Base-by-base conservation (phyloP, 78 protist genomes). In the Blattamonas nauphoetae region DNA sequence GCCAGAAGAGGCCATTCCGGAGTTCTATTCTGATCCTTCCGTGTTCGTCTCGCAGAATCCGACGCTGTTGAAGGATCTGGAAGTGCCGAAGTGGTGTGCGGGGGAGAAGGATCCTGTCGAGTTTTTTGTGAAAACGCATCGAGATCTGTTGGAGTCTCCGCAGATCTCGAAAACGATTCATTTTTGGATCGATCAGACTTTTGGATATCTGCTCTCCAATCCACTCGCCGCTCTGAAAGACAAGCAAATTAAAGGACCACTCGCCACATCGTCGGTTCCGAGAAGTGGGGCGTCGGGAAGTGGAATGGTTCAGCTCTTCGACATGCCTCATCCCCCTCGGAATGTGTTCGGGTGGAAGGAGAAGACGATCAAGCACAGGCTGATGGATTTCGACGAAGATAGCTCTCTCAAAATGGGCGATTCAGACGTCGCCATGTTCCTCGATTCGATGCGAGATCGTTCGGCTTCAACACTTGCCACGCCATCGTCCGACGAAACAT, bases 1-100 rank as follows among this genome's bases (percentile, higher is more conserved):
- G 6, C 96, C 96, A 0, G 95, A 94, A 46, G 96, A 94, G 90
- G 89, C 92, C 90, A 93, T 94, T 5, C 96, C 96, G 0, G 95
- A 94, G 86, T 94, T 94, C 71, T 94, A 29, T 80, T 11, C 38
- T 29, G 71, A 55, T 11, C 11, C 84, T 80, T 6, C 41, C 33
- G 44, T 29, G 45, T 29, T 11, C 11, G 45, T 11, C 6, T 11
- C 6, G 11, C 82, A 80, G 45, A 29, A 11, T 32, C 11, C 71
- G 21, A 55, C 11, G 71, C 11, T 21, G 21, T 21, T 94, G 95
- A 86, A 90, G 3, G 95, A 93, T 44, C 45, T 94, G 33, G 84
- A 44, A n/a, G 4, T 86, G 4, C 92, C 92, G n/a, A 36, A 34
- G 4, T 94, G 94, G 90, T 55, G 71, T 21, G 86, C 78, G 1